Percentiles rank a stretch among this genome's conserved stretches.
Conservation (phyloP, 352 stramenopile species). For the Globisporangium paroecandrum region DNA sequence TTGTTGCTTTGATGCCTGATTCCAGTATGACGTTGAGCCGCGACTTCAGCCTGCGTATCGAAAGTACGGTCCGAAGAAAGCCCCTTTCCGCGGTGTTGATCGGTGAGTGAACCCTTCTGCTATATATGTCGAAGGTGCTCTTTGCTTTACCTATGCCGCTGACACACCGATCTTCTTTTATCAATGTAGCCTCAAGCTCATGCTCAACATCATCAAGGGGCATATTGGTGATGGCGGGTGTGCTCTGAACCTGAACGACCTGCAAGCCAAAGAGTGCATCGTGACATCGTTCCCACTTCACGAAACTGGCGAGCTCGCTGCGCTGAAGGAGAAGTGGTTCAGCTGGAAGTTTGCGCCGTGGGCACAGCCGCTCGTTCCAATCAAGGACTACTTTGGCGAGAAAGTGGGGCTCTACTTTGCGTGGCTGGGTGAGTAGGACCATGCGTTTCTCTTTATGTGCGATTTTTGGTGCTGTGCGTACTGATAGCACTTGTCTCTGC, state of each 20-base stretch:
- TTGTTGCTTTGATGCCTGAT: not conserved
- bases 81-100: constrained; percentile 69
- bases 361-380: constrained; percentile 50
- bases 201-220: constrained; percentile 67
- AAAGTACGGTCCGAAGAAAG: constrained; percentile 69
- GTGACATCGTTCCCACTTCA: constrained; percentile 63
- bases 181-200: constrained; percentile 50
- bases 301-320: constrained; percentile 40
- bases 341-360: constrained; percentile 58
- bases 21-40: constrained; percentile 56
- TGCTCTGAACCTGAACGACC: constrained; percentile 46
- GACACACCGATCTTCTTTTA: not conserved
- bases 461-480: not conserved
- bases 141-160: not conserved
- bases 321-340: constrained; percentile 60
- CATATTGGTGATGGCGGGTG: constrained; percentile 55
- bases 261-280: constrained; percentile 55
- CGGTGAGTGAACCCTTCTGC: constrained; percentile 25
- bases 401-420: constrained; percentile 97
- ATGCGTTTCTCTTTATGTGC: not conserved
- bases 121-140: not conserved
- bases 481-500: not conserved
- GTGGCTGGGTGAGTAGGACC: constrained; percentile 76
- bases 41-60: constrained; percentile 62
- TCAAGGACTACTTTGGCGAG: constrained; percentile 83